Percentiles rank a stretch among this genome's conserved stretches.
Conservation (phyloP, 2,329 filamentous ascomycete species). For the Xylogone sp. region DNA sequence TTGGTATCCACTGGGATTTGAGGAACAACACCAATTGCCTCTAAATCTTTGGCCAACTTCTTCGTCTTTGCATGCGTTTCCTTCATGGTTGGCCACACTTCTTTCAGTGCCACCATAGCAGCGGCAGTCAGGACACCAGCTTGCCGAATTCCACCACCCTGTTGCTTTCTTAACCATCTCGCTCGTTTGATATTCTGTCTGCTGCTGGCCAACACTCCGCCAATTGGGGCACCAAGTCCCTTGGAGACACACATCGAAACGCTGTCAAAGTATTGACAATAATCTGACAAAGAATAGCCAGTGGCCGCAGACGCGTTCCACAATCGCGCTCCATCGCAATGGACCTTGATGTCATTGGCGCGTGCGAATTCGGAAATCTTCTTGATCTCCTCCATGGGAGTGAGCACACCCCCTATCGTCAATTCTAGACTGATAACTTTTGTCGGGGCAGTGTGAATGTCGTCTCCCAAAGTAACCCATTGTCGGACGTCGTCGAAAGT, state of each 20-base stretch:
- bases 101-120: conserved; percentile 66
- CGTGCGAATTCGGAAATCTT: conserved; percentile 66
- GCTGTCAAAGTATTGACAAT: conserved; percentile 63
- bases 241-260: conserved; percentile 77
- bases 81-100: no score
- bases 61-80: no score
- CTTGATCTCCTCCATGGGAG: conserved; percentile 65
- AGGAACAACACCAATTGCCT: no score
- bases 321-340: conserved; percentile 72
- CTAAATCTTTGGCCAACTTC: no score
- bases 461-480: conserved; percentile 55
- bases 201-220: conserved; percentile 61
- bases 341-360: conserved; percentile 58
- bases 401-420: conserved; percentile 71
- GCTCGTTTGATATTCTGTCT: conserved; percentile 46
- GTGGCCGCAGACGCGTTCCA: conserved; percentile 74
- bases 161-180: conserved; percentile 62
- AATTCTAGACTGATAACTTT: conserved; percentile 78
- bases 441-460: conserved; percentile 75
- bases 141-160: conserved; percentile 73
- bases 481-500: conserved; percentile 54
- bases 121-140: conserved; percentile 71
- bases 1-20: no score
- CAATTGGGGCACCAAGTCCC: conserved; percentile 73
- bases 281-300: conserved; percentile 61